Base-by-base conservation (phyloP, 2,329 filamentous ascomycete species). In the Phyllosticta paracitricarpa region DNA sequence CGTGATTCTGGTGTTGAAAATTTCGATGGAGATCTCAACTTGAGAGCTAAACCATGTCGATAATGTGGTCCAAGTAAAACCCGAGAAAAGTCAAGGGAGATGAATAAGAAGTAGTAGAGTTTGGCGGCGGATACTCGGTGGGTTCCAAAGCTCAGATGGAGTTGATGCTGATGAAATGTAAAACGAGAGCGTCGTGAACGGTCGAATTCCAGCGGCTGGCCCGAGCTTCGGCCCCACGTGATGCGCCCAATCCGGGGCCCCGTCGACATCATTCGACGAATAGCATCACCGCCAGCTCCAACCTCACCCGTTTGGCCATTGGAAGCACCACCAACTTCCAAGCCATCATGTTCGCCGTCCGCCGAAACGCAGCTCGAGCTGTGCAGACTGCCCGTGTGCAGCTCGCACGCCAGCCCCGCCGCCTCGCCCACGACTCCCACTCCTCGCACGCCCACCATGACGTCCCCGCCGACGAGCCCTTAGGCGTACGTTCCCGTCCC, bases 401-500 rank as follows among this genome's bases (percentile, higher is more conserved):
- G 5, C 65, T 74, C 51, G 65, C 70, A 54, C 73, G 73, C 62
- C 74, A 76, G 65, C 65, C 71, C 62, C 76, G 76, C 65, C 75
- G 77, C 62, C 74, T 69, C 62, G 75, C 69, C 57, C 72, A 58
- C 57, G 57, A 58, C 25, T 25, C 56, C 35, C 56, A 69, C 59
- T 67, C 72, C 58, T 69, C 67, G 57, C 56, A 62, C 52, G 68
- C 68, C 56, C 66, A 70, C 64, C 69, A 71, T 65, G 68, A 64
- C 57, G 69, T 71, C 64, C 74, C 78, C 58, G 74, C 70, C 60
- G 75, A 76, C 63, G 81, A 83, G 70, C 74, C 76, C 63, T 73
- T 82, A 63, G 80, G 81, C 59, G 81, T 83, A 76, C 69, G 79
- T 77, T 64, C 51, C 60, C 55, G 56, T 25, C 53, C 59, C 58